Evolutionary conservation across 2,329 filamentous ascomycete genomes (phyloP).

Genomic region (Pleoardoris graminearum): DNA sequence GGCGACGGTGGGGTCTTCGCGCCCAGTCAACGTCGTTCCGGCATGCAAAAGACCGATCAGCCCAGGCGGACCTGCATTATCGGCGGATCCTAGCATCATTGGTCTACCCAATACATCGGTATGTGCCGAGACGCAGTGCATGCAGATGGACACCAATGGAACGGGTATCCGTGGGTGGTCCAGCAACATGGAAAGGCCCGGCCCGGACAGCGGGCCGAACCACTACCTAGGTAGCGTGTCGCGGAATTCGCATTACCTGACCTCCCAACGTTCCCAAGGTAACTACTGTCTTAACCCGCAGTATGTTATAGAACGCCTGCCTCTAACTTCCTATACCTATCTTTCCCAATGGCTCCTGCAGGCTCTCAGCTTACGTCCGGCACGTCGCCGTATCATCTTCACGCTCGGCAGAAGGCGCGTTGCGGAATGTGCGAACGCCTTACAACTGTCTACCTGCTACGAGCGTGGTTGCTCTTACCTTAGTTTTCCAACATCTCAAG

Average conservation of each 20-base stretch:
- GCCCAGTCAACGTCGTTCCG: background rate
- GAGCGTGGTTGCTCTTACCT: background rate
- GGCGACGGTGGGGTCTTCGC: too few relatives aligned
- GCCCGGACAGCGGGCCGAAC: background rate
- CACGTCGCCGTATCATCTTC: background rate
- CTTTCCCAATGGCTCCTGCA: background rate
- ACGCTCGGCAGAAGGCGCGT: background rate
- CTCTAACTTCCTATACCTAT: too few relatives aligned
- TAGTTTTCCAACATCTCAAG: background rate
- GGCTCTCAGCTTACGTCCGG: background rate
- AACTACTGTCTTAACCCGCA: too few relatives aligned
- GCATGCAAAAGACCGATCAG: slow-evolving; percentile 2
- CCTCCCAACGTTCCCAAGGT: too few relatives aligned
- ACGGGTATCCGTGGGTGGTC: background rate
- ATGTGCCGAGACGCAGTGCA: background rate
- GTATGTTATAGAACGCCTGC: too few relatives aligned
- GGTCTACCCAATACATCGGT: background rate
- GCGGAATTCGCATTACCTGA: too few relatives aligned
- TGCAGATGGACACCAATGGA: background rate
- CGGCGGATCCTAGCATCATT: background rate
- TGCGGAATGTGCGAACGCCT: background rate
- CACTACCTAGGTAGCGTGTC: too few relatives aligned
- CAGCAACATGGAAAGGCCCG: too few relatives aligned
- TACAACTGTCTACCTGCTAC: background rate
- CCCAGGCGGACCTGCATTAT: background rate